A percentile compares a stretch with the other conserved stretches of the same genome.
Evolutionary conservation across 805 yeast species (phyloP).

Genomic region (Suhomyces tanzawaensis): DNA sequence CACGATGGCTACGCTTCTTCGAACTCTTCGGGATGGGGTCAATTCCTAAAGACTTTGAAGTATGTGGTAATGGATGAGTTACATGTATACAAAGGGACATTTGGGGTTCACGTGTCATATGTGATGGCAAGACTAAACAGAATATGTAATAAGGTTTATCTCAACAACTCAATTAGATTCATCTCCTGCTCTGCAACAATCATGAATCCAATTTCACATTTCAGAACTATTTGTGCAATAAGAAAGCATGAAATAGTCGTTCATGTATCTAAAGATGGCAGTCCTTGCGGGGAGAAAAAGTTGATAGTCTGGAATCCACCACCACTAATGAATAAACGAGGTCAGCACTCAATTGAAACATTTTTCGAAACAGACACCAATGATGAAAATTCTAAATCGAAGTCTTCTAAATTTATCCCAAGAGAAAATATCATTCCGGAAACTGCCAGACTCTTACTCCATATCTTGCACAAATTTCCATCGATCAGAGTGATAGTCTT

Average conservation of each 20-base stretch:
- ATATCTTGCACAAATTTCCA: conserved; percentile 50
- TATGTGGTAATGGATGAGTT: conserved; percentile 81
- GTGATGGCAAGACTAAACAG: conserved; percentile 79
- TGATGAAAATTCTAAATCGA: background rate
- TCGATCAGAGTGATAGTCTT: conserved; percentile 84
- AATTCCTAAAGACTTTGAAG: conserved; percentile 60
- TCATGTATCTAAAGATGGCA: conserved; percentile 77
- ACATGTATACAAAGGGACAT: conserved; percentile 85
- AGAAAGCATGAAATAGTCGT: conserved; percentile 41
- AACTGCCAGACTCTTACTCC: conserved; percentile 70
- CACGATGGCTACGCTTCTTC: conserved; percentile 37
- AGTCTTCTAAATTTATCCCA: conserved; percentile 22
- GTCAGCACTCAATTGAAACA: conserved; percentile 17
- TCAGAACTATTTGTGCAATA: conserved; percentile 72
- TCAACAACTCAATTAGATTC: conserved; percentile 57
- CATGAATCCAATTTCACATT: conserved; percentile 67
- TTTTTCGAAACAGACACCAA: background rate
- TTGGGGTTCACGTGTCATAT: conserved; percentile 89
- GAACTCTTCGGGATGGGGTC: conserved; percentile 53
- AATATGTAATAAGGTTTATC: conserved; percentile 41
- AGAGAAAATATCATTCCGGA: conserved; percentile 71
- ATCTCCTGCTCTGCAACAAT: conserved; percentile 95
- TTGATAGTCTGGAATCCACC: conserved; percentile 87
- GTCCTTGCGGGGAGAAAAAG: conserved; percentile 78
- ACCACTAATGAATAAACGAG: conserved; percentile 51